Conservation (phyloP, 2,329 filamentous ascomycete genomes). For the Dissoconium aciculare region DNA sequence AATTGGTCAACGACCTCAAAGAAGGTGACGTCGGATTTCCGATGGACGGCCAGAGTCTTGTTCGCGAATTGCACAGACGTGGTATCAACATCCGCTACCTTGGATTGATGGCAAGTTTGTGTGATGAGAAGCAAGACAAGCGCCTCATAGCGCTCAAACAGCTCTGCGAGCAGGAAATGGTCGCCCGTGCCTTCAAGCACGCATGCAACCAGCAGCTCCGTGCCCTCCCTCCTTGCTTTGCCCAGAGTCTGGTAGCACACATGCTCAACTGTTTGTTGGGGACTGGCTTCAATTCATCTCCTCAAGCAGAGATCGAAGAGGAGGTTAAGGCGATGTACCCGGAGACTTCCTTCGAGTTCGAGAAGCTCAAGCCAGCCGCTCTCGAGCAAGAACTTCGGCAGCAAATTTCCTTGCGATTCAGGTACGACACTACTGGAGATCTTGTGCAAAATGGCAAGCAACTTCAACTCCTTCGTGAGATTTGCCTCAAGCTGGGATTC, state of each 20-base stretch:
- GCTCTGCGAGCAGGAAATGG: constrained; percentile 79
- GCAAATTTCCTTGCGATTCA: constrained; percentile 60
- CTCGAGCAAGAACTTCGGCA: constrained; percentile 55
- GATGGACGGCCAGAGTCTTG: constrained; percentile 91
- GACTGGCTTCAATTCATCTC: constrained; percentile 57
- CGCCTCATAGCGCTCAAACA: constrained; percentile 63
- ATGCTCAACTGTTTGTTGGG: constrained; percentile 89
- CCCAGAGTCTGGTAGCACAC: constrained; percentile 67
- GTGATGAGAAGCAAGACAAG: constrained; percentile 42
- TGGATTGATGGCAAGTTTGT: constrained; percentile 63
- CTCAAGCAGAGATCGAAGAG: constrained; percentile 61
- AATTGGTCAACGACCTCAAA: constrained; percentile 70
- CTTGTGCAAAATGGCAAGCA: constrained; percentile 57
- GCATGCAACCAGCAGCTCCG: constrained; percentile 65
- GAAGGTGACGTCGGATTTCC: constrained; percentile 93
- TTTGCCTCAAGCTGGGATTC: constrained; percentile 75
- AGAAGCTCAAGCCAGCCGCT: constrained; percentile 58
- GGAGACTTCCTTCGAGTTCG: constrained; percentile 69
- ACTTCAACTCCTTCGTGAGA: constrained; percentile 75
- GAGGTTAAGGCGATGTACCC: constrained; percentile 61
- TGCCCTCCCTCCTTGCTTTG: constrained; percentile 63
- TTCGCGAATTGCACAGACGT: constrained; percentile 79
- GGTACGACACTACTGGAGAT: constrained; percentile 52
- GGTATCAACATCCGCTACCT: constrained; percentile 95
- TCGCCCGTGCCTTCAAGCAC: constrained; percentile 93